Conservation (phyloP, 192 early-diverging fungal genomes). For the Lobosporangium transversale region DNA sequence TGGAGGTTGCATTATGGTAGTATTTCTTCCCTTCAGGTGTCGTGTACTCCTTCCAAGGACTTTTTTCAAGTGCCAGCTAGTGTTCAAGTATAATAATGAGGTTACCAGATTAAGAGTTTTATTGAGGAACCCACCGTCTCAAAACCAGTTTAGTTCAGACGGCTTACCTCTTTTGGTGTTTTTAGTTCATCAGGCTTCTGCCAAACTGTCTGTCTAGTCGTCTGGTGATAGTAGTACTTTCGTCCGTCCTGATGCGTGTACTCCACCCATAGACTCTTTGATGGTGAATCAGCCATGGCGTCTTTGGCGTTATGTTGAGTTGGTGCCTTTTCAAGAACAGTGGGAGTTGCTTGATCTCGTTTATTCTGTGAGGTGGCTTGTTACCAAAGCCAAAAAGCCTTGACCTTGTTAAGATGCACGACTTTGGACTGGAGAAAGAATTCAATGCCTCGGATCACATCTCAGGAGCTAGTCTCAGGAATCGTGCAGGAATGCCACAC, state of each 20-base stretch:
- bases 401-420: too few species aligned
- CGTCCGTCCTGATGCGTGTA: conserved; percentile 84
- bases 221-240: conserved; percentile 85
- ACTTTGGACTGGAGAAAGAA: too few species aligned
- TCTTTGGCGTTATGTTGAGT: neutral
- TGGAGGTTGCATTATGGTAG: conserved; percentile 82
- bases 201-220: conserved; percentile 86
- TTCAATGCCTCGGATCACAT: conserved; percentile 17
- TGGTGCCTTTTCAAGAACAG: neutral
- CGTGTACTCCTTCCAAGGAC: conserved; percentile 89
- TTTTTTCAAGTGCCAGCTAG: conserved; percentile 64
- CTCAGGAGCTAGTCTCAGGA: conserved; percentile 5
- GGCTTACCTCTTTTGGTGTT: conserved; percentile 71
- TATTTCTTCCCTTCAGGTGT: conserved; percentile 83
- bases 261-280: conserved; percentile 73
- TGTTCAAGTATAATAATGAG: too few species aligned
- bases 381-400: neutral
- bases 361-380: neutral
- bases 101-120: too few species aligned
- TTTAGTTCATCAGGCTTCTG: conserved; percentile 94
- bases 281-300: conserved; percentile 19
- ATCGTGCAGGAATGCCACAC: conserved; percentile 40
- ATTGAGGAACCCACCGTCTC: neutral
- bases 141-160: neutral
- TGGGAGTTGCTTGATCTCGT: conserved; percentile 8